phyloP scores from a whole-genome alignment of 208 protist species.

The Acanthamoeba sp. region DNA sequence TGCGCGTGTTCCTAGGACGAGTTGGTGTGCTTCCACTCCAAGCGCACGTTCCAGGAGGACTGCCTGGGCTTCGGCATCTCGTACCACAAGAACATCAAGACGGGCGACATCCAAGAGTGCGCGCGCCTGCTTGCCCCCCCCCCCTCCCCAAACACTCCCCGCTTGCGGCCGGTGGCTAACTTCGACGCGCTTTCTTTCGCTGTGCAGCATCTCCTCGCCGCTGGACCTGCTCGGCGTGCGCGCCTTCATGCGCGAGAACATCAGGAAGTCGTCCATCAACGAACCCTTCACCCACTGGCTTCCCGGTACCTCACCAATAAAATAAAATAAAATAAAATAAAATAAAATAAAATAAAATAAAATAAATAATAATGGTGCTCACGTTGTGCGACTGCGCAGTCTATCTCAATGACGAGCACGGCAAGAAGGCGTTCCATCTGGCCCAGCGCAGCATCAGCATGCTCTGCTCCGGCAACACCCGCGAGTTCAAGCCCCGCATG shows the following conservation, averaged over 20 bases:
- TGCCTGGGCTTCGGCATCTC: conserved; percentile 67
- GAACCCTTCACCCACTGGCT: conserved; percentile 75
- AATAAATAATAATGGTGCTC: too few relatives aligned
- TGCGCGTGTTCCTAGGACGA: background rate
- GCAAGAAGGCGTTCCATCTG: conserved; percentile 71
- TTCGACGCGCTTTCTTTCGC: background rate
- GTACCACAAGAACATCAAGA: conserved; percentile 73
- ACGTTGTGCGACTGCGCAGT: too few relatives aligned
- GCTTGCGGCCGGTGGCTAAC: background rate
- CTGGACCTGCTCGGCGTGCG: conserved; percentile 70
- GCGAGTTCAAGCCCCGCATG: conserved; percentile 67
- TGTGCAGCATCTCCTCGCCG: conserved; percentile 38
- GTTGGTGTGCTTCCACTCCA: conserved; percentile 74
- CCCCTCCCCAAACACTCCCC: too few relatives aligned
- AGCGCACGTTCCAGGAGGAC: conserved; percentile 67
- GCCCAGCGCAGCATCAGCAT: conserved; percentile 68
- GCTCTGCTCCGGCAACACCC: conserved; percentile 61
- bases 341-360: too few relatives aligned
- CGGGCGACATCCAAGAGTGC: conserved; percentile 57
- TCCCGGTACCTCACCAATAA: too few relatives aligned
- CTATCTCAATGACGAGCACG: conserved; percentile 69
- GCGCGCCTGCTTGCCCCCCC: background rate
- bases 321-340: too few relatives aligned
- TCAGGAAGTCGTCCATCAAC: conserved; percentile 72
- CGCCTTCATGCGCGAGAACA: conserved; percentile 66